Evolutionary conservation across 352 stramenopile genomes (phyloP), one percentile per base, ranked within the genome.

Genomic region (Hyaloperonospora brassicae): DNA sequence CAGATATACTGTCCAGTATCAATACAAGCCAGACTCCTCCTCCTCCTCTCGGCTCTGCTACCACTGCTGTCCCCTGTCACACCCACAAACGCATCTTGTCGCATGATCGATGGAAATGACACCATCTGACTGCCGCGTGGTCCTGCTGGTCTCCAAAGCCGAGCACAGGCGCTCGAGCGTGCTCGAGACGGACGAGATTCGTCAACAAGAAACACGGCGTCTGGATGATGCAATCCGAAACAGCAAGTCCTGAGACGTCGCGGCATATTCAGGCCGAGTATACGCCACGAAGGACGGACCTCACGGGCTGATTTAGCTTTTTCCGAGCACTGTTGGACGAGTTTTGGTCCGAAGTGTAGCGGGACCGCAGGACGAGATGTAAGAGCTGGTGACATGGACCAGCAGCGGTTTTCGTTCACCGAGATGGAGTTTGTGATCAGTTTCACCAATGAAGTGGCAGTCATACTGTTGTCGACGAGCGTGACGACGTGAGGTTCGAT

Each of bases 401-500:
- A 69, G 23, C 66, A 76, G 50, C 90, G 82, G 82, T 93, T 93
- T 43, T 93, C 79, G 82, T 87, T 88, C 59, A 60, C 70, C 1
- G 82, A 93, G 64, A 76, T 90, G 79, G 73, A 81, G 30, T 90
- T 82, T 60, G 63, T 90, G 56, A 71, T 90, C 35, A 59, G 84
- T 22, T 93, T 93, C 50, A 65, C 90, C 24, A 85, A 89, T 57
- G 79, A 93, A 57, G 79, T 93, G 66, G 78, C 82, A 30, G 89
- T 90, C 47, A 86, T 90, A 68, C 79, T 90, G 69, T 89, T 93
- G 50, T 85, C 77, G 8, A 63, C 88, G 64, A 89, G 76, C 39
- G 78, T 88, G 24, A 93, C 82, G 30, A 89, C 89, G 52, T 78
- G 79, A 2, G 82, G 90, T 55, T 76, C 72, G 25, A 69, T 88